Base-by-base conservation (phyloP, 768 basidiomycete genomes). In the Roridomyces roridus region DNA sequence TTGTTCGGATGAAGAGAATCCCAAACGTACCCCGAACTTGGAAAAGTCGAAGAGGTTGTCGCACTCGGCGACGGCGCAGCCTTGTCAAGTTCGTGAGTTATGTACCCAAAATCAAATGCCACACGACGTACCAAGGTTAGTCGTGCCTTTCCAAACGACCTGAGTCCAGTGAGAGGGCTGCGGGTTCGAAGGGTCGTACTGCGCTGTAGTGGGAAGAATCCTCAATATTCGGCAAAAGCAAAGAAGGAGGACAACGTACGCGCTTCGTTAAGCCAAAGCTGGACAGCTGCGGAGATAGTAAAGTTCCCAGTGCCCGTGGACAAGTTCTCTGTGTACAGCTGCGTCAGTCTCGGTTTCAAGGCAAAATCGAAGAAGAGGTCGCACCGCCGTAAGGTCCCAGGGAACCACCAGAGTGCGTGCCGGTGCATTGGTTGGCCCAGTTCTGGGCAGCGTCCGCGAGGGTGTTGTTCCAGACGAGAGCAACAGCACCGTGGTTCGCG, bases 381-480 rank as follows among this genome's bases (percentile, higher is more conserved):
- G 20, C 53, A 76, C 74, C 77, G 45, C 80, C 81, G 53, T 70
- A 77, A 5, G 72, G 72, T 0, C 80, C 80, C 1, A 80, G 65
- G 12, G 62, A 59, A 7, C 80, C 80, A 9, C 70, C 70, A 8
- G 78, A 79, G 64, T 85, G 84, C 57, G 76, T 39, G 66, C 80
- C 82, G 3, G 74, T 67, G 59, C 84, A 85, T 23, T 65, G 65
- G 52, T 76, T 70, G 12, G 80, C 81, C 76, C 79, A 81, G 18
- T 65, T 60, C 51, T 77, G 71, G 0, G 83, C 84, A 26, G 70
- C 72, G 8, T 60, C 58, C 0, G 79, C 79, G 21, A 81, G 67
- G 0, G 64, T 64, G 44, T 73, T 60, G 63, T 70, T 76, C 81
- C 82, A 85, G 1, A 76, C 76, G 20, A 85, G 65, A 2, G 75